Evolutionary conservation across 495 filamentous ascomycete genomes (phyloP).

Genomic region (Neurospora sp.): DNA sequence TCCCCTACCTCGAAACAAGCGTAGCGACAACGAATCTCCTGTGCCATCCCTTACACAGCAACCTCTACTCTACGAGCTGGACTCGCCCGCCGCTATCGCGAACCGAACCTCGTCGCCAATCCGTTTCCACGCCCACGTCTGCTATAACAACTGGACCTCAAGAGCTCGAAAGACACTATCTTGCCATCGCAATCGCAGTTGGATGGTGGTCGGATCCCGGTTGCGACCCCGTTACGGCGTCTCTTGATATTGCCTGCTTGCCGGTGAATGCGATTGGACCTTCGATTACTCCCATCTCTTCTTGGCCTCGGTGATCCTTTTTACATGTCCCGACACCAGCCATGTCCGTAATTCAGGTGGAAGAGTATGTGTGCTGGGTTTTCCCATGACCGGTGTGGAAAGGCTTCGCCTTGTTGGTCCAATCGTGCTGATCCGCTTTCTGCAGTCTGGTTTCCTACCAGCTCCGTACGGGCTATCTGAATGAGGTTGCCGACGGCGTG

Average conservation of each 20-base stretch:
- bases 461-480: constrained; percentile 82
- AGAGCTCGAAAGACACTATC: neutral
- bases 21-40: neutral
- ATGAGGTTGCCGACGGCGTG: constrained; percentile 85
- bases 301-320: neutral
- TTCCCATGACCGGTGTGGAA: neutral
- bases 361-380: constrained; percentile 60
- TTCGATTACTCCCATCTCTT: neutral
- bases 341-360: constrained; percentile 94
- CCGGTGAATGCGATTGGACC: neutral
- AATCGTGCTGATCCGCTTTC: neutral
- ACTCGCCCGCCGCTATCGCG: neutral
- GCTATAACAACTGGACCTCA: neutral
- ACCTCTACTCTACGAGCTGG: neutral
- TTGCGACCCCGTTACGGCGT: neutral
- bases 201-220: neutral
- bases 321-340: neutral
- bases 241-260: neutral
- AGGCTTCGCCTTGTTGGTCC: constrained; percentile 1
- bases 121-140: neutral
- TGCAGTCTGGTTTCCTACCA: constrained; percentile 85
- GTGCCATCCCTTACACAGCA: neutral
- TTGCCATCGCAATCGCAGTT: neutral
- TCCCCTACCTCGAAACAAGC: neutral
- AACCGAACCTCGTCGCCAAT: neutral